phyloP scores from a whole-genome alignment of 192 early-diverging fungal genomes.

The Piromyces finnis region DNA sequence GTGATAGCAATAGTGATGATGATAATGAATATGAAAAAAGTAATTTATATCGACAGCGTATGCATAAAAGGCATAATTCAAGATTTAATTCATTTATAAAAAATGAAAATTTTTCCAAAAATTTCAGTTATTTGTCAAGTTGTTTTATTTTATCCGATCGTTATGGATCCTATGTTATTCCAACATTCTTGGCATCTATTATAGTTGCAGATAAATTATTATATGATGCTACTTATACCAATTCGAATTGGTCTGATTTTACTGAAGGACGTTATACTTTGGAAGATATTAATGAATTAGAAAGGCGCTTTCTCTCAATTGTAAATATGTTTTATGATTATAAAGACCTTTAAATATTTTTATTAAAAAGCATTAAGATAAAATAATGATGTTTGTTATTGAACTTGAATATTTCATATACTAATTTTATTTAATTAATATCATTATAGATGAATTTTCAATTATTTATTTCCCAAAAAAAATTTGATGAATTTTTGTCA shows the following conservation, averaged over 20 bases:
- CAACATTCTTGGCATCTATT: conserved; percentile 6
- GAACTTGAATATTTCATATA: too few relatives aligned
- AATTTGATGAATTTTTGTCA: not conserved
- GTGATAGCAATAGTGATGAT: not conserved
- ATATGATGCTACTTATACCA: conserved; percentile 8
- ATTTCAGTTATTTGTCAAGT: not conserved
- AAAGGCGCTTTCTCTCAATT: not conserved
- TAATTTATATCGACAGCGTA: not conserved
- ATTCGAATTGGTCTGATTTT: conserved; percentile 6
- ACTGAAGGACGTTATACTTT: conserved; percentile 4
- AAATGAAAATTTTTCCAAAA: not conserved
- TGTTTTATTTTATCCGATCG: not conserved
- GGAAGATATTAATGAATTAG: conserved; percentile 4
- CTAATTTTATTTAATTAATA: too few relatives aligned
- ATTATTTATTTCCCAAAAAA: not conserved
- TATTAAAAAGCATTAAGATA: too few relatives aligned
- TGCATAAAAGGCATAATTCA: not conserved
- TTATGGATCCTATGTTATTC: not conserved
- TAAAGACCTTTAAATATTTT: too few relatives aligned
- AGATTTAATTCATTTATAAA: not conserved
- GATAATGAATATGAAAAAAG: not conserved
- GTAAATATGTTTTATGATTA: not conserved
- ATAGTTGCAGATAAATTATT: conserved; percentile 10
- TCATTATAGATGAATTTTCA: not conserved
- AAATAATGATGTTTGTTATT: too few relatives aligned